Conservation (phyloP, 495 filamentous ascomycete species). For the Hyphodiscus hymeniophilus region DNA sequence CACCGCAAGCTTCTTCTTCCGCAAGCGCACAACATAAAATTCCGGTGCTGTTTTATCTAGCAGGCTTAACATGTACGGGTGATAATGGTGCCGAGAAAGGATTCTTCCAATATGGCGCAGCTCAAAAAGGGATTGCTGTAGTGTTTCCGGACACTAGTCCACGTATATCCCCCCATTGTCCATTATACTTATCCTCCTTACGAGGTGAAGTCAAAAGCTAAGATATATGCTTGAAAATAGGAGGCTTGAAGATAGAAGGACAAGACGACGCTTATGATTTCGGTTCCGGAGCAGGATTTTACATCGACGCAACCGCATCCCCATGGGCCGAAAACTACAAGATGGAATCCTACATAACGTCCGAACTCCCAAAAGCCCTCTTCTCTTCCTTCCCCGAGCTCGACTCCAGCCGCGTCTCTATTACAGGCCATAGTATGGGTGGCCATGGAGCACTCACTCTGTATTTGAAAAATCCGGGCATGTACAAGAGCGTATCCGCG, state of each 20-base stretch:
- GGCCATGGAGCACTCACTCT: constrained; percentile 90
- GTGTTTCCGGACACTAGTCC: constrained; percentile 94
- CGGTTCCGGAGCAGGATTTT: constrained; percentile 85
- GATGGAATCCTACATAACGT: constrained; percentile 86
- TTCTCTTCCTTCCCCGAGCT: constrained; percentile 59
- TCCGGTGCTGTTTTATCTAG: constrained; percentile 89
- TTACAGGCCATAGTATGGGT: constrained; percentile 93
- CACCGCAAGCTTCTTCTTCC: constrained; percentile 39
- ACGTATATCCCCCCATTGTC: constrained; percentile 38
- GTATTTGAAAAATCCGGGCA: constrained; percentile 81
- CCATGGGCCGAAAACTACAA: constrained; percentile 71
- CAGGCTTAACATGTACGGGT: constrained; percentile 88
- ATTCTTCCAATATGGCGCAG: constrained; percentile 81
- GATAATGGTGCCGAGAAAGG: constrained; percentile 97
- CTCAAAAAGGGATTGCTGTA: constrained; percentile 71
- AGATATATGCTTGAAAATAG: constrained; percentile 21
- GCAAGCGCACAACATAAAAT: constrained; percentile 43
- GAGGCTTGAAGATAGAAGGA: constrained; percentile 64
- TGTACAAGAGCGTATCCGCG: constrained; percentile 79
- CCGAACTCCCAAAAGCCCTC: constrained; percentile 70
- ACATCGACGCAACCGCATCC: constrained; percentile 75
- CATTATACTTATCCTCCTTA: neutral
- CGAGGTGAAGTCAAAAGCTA: too few species aligned
- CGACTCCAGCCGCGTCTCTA: constrained; percentile 59
- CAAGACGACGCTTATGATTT: constrained; percentile 87